Evolutionary conservation across 2,329 filamentous ascomycete species (phyloP).

Genomic region (Epichloe festucae): DNA sequence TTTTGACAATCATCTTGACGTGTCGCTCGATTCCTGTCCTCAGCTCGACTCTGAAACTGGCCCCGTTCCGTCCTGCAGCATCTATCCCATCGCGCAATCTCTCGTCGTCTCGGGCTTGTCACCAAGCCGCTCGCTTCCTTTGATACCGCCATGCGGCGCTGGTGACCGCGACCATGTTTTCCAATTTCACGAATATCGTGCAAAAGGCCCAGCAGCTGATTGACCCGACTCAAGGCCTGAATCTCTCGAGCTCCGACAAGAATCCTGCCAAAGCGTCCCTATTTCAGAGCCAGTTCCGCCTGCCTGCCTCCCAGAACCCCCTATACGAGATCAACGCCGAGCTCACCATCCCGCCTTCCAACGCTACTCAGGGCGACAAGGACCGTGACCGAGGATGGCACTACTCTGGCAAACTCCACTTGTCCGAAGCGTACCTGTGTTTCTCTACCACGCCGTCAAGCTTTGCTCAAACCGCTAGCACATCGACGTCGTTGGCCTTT

Average conservation of each 20-base stretch:
- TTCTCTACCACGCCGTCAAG: slow-evolving; percentile 90
- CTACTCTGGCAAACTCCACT: slow-evolving; percentile 83
- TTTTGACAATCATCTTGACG: slow-evolving; percentile 1
- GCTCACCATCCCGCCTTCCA: slow-evolving; percentile 69
- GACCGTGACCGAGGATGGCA: slow-evolving; percentile 65
- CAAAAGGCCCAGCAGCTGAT: slow-evolving; percentile 94
- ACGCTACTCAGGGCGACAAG: slow-evolving; percentile 57
- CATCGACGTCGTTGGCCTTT: slow-evolving; percentile 68
- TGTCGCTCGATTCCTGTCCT: background rate
- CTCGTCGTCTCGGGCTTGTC: slow-evolving; percentile 1
- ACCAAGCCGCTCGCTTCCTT: background rate
- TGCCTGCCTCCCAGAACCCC: slow-evolving; percentile 83
- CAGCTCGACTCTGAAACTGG: background rate
- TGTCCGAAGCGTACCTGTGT: slow-evolving; percentile 90
- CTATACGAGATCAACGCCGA: slow-evolving; percentile 95
- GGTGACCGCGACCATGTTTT: slow-evolving; percentile 39
- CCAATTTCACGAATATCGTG: slow-evolving; percentile 63
- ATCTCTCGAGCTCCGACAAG: slow-evolving; percentile 59
- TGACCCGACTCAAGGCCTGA: slow-evolving; percentile 69
- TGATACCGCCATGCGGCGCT: slow-evolving; percentile 26
- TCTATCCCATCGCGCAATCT: background rate
- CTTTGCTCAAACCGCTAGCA: slow-evolving; percentile 69
- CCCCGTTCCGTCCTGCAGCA: background rate
- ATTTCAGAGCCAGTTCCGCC: slow-evolving; percentile 92
- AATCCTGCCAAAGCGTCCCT: slow-evolving; percentile 84